phyloP scores from a whole-genome alignment of 2,329 filamentous ascomycete species.

The Rhynchosporium agropyri region DNA sequence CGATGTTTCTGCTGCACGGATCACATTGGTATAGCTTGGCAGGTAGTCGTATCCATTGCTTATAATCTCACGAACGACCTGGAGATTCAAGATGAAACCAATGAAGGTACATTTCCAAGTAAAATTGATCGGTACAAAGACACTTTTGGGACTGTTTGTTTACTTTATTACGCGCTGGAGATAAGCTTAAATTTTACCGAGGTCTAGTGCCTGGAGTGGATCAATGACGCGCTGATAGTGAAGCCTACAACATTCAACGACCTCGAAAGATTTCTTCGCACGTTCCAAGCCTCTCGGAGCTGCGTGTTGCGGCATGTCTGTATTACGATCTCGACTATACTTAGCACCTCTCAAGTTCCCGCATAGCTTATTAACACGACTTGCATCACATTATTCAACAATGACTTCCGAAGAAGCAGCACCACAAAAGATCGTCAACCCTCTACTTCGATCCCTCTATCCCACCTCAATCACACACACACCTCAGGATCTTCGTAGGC shows the following conservation, averaged over 20 bases:
- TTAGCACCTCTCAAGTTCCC: too few relatives aligned
- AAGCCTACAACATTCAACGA: background rate
- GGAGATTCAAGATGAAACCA: background rate
- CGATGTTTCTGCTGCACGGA: background rate
- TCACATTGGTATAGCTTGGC: background rate
- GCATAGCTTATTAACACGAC: background rate
- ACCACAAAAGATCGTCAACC: slow-evolving; percentile 20
- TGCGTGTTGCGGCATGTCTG: background rate
- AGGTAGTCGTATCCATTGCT: too few relatives aligned
- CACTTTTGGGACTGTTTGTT: background rate
- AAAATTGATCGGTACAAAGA: too few relatives aligned
- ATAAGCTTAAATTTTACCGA: slow-evolving; percentile 12
- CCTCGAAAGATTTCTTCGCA: background rate
- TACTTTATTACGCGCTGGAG: background rate
- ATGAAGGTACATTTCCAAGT: too few relatives aligned
- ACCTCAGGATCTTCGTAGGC: slow-evolving; percentile 27
- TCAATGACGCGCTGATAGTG: slow-evolving; percentile 11
- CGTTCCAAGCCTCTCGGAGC: background rate
- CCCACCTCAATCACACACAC: slow-evolving; percentile 28
- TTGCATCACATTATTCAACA: slow-evolving; percentile 11
- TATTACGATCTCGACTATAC: slow-evolving; percentile 5
- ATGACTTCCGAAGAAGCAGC: slow-evolving; percentile 20
- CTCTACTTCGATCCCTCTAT: slow-evolving; percentile 34
- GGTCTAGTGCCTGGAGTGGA: background rate
- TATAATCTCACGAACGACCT: background rate